phyloP scores from a whole-genome alignment of 208 protist genomes.

The Herpetomonas samuelpessoai region DNA sequence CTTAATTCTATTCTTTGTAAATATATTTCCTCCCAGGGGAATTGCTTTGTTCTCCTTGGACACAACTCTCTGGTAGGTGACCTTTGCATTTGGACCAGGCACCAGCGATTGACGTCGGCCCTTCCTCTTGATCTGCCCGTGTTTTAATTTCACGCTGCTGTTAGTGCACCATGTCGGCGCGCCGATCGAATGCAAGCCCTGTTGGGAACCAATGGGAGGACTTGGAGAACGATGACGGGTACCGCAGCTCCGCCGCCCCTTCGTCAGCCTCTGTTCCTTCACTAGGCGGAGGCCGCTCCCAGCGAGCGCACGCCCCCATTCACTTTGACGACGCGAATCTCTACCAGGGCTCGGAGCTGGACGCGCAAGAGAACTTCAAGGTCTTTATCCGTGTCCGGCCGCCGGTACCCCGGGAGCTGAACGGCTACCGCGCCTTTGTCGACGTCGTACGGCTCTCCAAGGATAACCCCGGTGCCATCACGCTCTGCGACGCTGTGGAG shows the following conservation, averaged over 20 bases:
- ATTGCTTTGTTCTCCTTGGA: too few relatives aligned
- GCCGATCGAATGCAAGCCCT: not conserved
- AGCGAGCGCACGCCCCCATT: not conserved
- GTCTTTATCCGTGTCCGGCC: slow-evolving; percentile 89
- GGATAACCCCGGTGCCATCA: slow-evolving; percentile 49
- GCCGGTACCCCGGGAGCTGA: slow-evolving; percentile 73
- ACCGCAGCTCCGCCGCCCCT: not conserved
- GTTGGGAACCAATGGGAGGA: not conserved
- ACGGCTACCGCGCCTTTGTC: slow-evolving; percentile 52
- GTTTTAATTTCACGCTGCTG: too few relatives aligned
- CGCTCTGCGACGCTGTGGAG: slow-evolving; percentile 74
- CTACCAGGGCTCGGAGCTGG: slow-evolving; percentile 13
- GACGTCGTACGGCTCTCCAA: slow-evolving; percentile 58
- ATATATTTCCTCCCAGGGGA: too few relatives aligned
- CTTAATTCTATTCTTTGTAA: too few relatives aligned
- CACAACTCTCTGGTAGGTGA: too few relatives aligned
- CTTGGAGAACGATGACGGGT: not conserved
- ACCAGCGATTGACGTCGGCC: too few relatives aligned
- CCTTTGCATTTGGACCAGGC: too few relatives aligned
- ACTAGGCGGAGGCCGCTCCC: not conserved
- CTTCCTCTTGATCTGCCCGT: too few relatives aligned
- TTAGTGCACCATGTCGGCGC: not conserved
- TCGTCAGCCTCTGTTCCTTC: not conserved
- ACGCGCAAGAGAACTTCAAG: slow-evolving; percentile 57
- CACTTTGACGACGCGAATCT: slow-evolving; percentile 27